Base-by-base conservation (phyloP, 495 filamentous ascomycete species). In the Podospora conica region DNA sequence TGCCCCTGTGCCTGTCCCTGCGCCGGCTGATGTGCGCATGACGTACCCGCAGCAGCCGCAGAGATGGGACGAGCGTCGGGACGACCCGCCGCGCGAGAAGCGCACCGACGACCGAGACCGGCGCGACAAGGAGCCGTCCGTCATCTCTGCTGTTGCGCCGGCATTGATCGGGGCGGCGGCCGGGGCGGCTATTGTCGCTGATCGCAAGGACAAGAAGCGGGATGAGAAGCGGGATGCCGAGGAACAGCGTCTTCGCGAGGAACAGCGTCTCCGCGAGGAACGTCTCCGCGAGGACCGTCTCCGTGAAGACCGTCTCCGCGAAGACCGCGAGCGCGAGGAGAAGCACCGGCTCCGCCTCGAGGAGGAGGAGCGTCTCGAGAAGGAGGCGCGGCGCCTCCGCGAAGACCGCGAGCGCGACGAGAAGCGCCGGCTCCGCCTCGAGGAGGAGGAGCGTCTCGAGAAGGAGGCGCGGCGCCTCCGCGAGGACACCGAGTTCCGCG, bases 171-270 rank as follows among this genome's bases (percentile, higher is more conserved):
- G 66, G 18, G 58, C 63, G 5, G 57, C 58, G 9, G 53, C 54
- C n/a, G 63, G 54, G 3, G 61, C 61, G 18, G 61, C 61, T n/a
- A 55, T 65, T 20, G 9, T 58, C 18, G 29, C 66, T 9, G 62
- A 65, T 48, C 66, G 63, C 2, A 58, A 63, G 3, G 62, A 60
- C 11, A 65, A 66, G 29, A 48, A 48, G 40, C 55, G 10, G 31
- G 21, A 70, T 66, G 10, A 76, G 66, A 25, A 75, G 77, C 62
- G 73, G 76, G 9, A 66, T 71, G 9, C 80, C 79, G 53, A 71
- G 66, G 55, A 64, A 18, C n/a, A 60, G 53, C 65, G 12, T 23
- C 29, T 66, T 73, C 65, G 24, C 53, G 18, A 55, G 12, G 22
- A 12, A 15, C 22, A 57, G 57, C 15, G 68, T 56, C 10, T 55